Conservation (phyloP, 345 rosid genomes). For the Acer negundo region DNA sequence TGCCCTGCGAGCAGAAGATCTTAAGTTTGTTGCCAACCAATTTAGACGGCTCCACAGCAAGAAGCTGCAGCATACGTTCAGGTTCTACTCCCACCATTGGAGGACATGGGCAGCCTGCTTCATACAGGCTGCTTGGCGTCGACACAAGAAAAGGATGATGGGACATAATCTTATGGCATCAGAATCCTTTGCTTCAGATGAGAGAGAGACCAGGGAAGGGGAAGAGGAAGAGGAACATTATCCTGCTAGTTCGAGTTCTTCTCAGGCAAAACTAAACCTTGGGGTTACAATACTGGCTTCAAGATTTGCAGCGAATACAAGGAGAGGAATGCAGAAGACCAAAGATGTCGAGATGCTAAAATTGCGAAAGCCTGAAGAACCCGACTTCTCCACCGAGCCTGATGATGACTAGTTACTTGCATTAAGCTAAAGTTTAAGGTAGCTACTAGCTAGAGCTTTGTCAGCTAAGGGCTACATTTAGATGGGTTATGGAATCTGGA, state of each 20-base stretch:
- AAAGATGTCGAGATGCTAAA: constrained; percentile 68
- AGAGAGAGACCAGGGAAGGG: constrained; percentile 27
- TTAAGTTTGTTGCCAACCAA: constrained; percentile 89
- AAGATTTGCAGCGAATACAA: constrained; percentile 84
- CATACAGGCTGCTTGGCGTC: constrained; percentile 91
- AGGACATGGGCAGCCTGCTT: constrained; percentile 97
- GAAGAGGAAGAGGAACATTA: constrained; percentile 16
- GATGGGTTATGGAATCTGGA: not conserved
- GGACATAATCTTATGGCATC: constrained; percentile 43
- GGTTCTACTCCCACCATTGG: constrained; percentile 94
- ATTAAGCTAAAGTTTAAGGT: too few species aligned
- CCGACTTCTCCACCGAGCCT: constrained; percentile 70
- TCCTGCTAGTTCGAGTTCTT: constrained; percentile 29
- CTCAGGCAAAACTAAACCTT: constrained; percentile 55
- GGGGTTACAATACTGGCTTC: constrained; percentile 76
- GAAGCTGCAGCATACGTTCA: constrained; percentile 77
- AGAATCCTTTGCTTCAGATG: constrained; percentile 45
- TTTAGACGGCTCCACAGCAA: constrained; percentile 92
- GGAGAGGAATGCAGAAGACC: constrained; percentile 73
- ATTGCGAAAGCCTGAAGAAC: constrained; percentile 85
- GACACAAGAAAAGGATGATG: constrained; percentile 64
- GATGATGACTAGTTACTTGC: constrained; percentile 39
- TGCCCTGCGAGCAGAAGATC: constrained; percentile 86
- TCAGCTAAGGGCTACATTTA: not conserved
- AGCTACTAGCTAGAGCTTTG: too few species aligned